These are phyloP conservation scores for Handroanthus guayacan DNA, from an alignment of 257 asterid species.

Conservation along the genomic window DNA sequence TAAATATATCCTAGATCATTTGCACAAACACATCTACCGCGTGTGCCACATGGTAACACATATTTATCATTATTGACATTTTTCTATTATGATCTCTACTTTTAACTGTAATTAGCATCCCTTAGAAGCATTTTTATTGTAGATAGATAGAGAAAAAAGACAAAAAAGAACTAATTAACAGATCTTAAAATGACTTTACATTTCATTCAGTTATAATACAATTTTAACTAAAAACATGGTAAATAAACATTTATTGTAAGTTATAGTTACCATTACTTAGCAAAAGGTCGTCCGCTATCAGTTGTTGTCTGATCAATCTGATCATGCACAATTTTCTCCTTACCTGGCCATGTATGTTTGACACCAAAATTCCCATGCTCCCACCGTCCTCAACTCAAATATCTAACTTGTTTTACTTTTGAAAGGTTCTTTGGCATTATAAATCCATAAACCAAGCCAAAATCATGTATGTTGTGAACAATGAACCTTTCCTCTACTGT, in stretches of 20 bases:
- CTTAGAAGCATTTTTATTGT: not conserved
- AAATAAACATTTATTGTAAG: not conserved
- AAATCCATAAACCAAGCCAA: slow-evolving; percentile 25
- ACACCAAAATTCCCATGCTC: not conserved
- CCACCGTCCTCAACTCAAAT: slow-evolving; percentile 5
- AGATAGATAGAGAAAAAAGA: not conserved
- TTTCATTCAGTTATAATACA: not conserved
- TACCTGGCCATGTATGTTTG: not conserved
- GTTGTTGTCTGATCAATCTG: not conserved
- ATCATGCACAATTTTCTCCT: not conserved
- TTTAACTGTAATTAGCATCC: not conserved
- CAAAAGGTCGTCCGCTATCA: not conserved
- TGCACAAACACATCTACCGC: not conserved
- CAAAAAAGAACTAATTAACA: not conserved
- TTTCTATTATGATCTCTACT: not conserved
- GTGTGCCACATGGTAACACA: not conserved
- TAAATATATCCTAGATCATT: not conserved
- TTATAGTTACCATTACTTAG: not conserved
- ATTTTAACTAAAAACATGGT: not conserved
- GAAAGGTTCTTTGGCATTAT: not conserved
- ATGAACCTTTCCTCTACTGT: not conserved
- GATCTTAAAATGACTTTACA: too few species aligned
- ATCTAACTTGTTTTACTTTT: slow-evolving; percentile 18
- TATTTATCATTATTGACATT: not conserved
- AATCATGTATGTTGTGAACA: not conserved